Base-by-base conservation (phyloP, 2,329 filamentous ascomycete genomes). In the Thelonectria blattea region DNA sequence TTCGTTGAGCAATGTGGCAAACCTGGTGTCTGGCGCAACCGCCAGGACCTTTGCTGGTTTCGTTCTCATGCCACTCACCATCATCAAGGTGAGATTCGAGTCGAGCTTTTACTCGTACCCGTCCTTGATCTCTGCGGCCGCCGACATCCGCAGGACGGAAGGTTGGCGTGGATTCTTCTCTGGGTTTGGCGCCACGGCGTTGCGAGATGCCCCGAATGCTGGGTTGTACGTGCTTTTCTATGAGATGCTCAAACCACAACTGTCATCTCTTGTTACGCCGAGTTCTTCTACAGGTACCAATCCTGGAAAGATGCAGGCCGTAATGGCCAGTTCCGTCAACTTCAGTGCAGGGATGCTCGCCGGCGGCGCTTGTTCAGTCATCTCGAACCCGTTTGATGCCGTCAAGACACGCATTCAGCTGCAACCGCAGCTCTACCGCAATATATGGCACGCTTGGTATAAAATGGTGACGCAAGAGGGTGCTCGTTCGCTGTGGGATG, bases 81-180 rank as follows among this genome's bases (percentile, higher is more conserved):
- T 99, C 46, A 89, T 99, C 71, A 99, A 99, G 74, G 95, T 98
- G 45, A 91, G 95, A 46, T 98, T 96, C 73, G 95, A 99, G 76
- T 94, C 90, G 24, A 93, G 85, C 63, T 80, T 94, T 45, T 99
- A 97, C 79, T 80, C 86, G 3, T 98, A 98, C 78, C 84, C 84
- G 22, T 94, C 92, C 1, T 81, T 98, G 22, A 77, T 84, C 42
- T 83, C 87, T 39, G 95, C 95, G 0, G 87, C 85, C 1, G 80
- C 80, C 34, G 92, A 95, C 67, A 97, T 98, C 27, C 78, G 89
- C 53, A 81, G 82, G 8, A 85, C 81, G 0, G 89, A 94, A 67
- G 93, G 95, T 0, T 57, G 91, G 3, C 86, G 89, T 30, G 95
- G 94, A 0, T 96, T 99, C 77, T 98, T 98, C 71, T 87, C 91